Evolutionary conservation across 208 protist species (phyloP).

Genomic region (Leishmania guyanensis): DNA sequence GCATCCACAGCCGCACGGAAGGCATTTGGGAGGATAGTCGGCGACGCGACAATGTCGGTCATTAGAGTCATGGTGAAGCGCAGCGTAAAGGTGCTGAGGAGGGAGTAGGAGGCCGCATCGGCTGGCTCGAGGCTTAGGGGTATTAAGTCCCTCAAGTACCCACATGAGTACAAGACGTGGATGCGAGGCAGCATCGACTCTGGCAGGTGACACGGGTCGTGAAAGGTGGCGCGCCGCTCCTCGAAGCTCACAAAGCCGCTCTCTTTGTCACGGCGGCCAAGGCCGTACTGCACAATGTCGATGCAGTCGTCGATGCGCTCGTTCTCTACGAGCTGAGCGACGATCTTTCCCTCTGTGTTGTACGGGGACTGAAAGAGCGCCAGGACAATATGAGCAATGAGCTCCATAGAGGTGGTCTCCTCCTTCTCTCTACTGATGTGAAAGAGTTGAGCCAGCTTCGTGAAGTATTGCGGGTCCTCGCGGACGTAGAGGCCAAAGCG

Average conservation of each 20-base stretch:
- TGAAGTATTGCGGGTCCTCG: slow-evolving; percentile 46
- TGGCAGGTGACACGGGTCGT: slow-evolving; percentile 67
- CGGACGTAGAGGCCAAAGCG: slow-evolving; percentile 69
- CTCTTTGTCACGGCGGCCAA: slow-evolving; percentile 52
- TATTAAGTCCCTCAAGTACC: slow-evolving; percentile 72
- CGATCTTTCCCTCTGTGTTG: slow-evolving; percentile 70
- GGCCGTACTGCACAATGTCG: slow-evolving; percentile 81
- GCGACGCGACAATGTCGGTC: slow-evolving; percentile 54
- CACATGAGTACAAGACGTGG: slow-evolving; percentile 73
- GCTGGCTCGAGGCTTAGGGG: slow-evolving; percentile 77
- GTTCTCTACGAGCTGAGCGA: slow-evolving; percentile 76
- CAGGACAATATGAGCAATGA: slow-evolving; percentile 51
- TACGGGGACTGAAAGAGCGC: slow-evolving; percentile 63
- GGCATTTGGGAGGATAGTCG: slow-evolving; percentile 40
- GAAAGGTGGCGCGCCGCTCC: slow-evolving; percentile 73
- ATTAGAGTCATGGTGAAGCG: slow-evolving; percentile 64
- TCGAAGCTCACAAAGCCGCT: slow-evolving; percentile 71
- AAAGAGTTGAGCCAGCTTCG: slow-evolving; percentile 63
- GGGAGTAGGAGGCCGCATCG: slow-evolving; percentile 49
- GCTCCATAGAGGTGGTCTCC: slow-evolving; percentile 45
- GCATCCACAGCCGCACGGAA: slow-evolving; percentile 27
- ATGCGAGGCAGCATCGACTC: slow-evolving; percentile 47
- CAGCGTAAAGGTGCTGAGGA: slow-evolving; percentile 60
- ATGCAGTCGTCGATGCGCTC: slow-evolving; percentile 62
- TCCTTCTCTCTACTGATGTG: slow-evolving; percentile 25